Conservation (phyloP, 371 early-diverging fungal genomes). For the Rhizopus sp. region DNA sequence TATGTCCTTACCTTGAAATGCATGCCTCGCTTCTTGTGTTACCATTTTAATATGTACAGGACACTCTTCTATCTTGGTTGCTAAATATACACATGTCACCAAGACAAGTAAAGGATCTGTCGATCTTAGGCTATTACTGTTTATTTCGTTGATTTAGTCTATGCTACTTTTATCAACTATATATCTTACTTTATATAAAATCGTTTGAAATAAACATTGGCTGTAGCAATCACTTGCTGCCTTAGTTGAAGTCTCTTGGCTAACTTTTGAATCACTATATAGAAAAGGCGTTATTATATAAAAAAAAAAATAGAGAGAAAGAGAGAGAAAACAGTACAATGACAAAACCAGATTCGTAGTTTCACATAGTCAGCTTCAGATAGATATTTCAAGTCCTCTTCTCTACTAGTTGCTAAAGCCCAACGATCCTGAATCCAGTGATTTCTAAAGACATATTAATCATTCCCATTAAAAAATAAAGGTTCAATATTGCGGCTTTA, state of each 20-base stretch:
- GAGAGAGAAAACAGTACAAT: conserved; percentile 48
- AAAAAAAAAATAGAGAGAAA: background rate
- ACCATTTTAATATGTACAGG: conserved; percentile 84
- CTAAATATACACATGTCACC: conserved; percentile 83
- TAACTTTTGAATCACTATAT: conserved; percentile 73
- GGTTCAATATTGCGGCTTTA: conserved; percentile 20
- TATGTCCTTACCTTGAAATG: conserved; percentile 56
- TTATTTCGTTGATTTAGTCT: background rate
- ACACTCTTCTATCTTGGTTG: conserved; percentile 88
- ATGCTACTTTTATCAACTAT: background rate
- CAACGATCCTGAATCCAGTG: conserved; percentile 69
- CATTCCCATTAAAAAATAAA: background rate
- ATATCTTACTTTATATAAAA: conserved; percentile 81
- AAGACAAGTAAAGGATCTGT: conserved; percentile 81
- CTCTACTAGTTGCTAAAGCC: conserved; percentile 53
- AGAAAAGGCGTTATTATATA: background rate
- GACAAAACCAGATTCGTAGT: conserved; percentile 69
- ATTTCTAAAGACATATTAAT: conserved; percentile 35
- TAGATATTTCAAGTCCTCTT: conserved; percentile 61
- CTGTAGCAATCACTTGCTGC: conserved; percentile 87
- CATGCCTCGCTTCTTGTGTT: conserved; percentile 67
- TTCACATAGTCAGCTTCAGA: conserved; percentile 60
- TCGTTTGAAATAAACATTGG: conserved; percentile 85
- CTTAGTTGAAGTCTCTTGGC: conserved; percentile 74
- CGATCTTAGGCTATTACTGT: conserved; percentile 67